Evolutionary conservation across 306 rosid genomes (phyloP).

Genomic region (Canavalia ensiformis): DNA sequence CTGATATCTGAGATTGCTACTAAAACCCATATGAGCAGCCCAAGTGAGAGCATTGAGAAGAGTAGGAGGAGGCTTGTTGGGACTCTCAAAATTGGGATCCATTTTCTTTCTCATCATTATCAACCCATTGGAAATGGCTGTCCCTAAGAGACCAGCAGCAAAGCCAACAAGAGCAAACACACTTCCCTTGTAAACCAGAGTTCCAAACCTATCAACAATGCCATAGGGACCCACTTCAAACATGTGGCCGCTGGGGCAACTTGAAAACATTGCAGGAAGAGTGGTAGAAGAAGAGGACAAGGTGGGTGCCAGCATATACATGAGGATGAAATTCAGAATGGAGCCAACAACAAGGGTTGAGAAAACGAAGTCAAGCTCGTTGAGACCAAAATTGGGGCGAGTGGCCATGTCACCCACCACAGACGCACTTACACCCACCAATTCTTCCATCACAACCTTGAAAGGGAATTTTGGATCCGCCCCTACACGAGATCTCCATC

Average conservation of each 20-base stretch:
- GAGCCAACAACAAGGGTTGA: slow-evolving; percentile 94
- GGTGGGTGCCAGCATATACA: slow-evolving; percentile 92
- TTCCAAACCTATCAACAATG: slow-evolving; percentile 63
- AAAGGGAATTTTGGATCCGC: slow-evolving; percentile 97
- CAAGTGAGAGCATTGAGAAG: slow-evolving; percentile 80
- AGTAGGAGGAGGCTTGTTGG: slow-evolving; percentile 82
- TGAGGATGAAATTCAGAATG: slow-evolving; percentile 83
- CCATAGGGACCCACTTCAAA: slow-evolving; percentile 76
- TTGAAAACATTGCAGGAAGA: slow-evolving; percentile 68
- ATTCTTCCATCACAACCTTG: slow-evolving; percentile 90
- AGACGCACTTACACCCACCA: slow-evolving; percentile 83
- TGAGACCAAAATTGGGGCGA: slow-evolving; percentile 89
- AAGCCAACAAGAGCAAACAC: slow-evolving; percentile 78
- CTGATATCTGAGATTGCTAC: slow-evolving; percentile 87
- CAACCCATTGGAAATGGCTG: slow-evolving; percentile 75
- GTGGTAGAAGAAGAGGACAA: slow-evolving; percentile 51
- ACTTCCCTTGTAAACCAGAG: slow-evolving; percentile 73
- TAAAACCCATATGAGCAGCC: slow-evolving; percentile 89
- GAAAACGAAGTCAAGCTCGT: slow-evolving; percentile 93
- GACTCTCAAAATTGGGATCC: slow-evolving; percentile 82
- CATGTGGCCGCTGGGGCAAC: slow-evolving; percentile 87
- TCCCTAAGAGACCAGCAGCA: slow-evolving; percentile 78
- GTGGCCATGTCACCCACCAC: slow-evolving; percentile 95
- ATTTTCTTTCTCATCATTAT: slow-evolving; percentile 75
- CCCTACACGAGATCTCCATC: slow-evolving; percentile 88